phyloP scores from a whole-genome alignment of 108 stramenopile genomes.

The Aureococcus anophagefferens region DNA sequence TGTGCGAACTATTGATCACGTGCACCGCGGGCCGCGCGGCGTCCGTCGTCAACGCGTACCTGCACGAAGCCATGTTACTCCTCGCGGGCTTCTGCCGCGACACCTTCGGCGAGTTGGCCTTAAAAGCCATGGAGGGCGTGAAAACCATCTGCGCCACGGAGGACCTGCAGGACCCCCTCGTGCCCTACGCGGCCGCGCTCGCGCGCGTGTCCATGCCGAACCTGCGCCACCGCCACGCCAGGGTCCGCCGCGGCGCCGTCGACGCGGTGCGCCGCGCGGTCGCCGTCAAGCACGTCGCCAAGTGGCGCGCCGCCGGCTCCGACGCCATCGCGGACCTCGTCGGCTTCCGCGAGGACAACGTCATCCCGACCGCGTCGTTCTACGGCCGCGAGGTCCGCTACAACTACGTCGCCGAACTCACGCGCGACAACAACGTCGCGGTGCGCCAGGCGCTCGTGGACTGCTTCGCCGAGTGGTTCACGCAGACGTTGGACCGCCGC shows the following conservation, averaged over 20 bases:
- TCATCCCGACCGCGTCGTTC: constrained; percentile 62
- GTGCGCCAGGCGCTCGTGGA: constrained; percentile 42
- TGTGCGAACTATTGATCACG: constrained; percentile 33
- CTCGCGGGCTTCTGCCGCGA: constrained; percentile 38
- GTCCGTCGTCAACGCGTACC: constrained; percentile 38
- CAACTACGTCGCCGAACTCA: constrained; percentile 53
- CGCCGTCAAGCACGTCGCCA: constrained; percentile 27
- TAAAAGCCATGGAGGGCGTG: constrained; percentile 21
- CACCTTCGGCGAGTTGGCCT: constrained; percentile 43
- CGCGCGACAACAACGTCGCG: constrained; percentile 32
- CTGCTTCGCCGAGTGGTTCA: constrained; percentile 51
- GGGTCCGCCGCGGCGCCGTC: constrained; percentile 39
- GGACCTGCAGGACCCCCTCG: constrained; percentile 36
- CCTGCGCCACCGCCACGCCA: constrained; percentile 40
- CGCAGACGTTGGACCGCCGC: constrained; percentile 55
- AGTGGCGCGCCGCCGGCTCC: constrained; percentile 60
- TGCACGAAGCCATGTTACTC: constrained; percentile 41
- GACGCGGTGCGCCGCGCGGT: constrained; percentile 40
- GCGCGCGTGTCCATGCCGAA: constrained; percentile 36
- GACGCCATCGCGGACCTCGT: constrained; percentile 61
- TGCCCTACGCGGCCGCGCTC: constrained; percentile 41
- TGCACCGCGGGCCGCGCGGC: constrained; percentile 11
- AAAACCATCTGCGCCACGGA: constrained; percentile 30
- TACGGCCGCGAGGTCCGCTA: constrained; percentile 41
- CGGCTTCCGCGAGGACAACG: constrained; percentile 65